Evolutionary conservation across 441 rosid species (phyloP), one percentile per base, ranked within the genome.

Genomic region (Erodium texanum): DNA sequence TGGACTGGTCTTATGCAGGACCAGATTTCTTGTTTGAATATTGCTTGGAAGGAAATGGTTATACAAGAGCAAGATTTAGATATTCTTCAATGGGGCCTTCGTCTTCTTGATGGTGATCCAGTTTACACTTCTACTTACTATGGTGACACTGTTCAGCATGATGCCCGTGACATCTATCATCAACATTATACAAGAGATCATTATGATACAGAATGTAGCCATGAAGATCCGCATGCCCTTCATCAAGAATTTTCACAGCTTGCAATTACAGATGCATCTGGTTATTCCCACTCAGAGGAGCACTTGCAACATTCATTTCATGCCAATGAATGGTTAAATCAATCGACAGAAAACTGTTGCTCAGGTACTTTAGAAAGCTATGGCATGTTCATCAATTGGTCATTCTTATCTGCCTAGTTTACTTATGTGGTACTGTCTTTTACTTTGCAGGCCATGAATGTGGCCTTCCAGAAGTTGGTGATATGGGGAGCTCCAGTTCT

Each of bases 191-290:
- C 54, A 20, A 76, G 85, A 77, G 79, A 68, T 75, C 67, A 70
- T 70, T 71, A 76, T 48, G 88, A 66, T 24, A 62, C 75, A 71
- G 83, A 79, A 68, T 79, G 75, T 62, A 77, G 75, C 50, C 52
- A 80, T 72, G 84, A 83, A 67, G 88, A 83, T 74, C 88, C 89
- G 0, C 80, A 81, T 67, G 72, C 85, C 56, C 85, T 88, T 68
- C 88, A 88, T 72, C 88, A 84, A 66, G 91, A 86, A 66, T 82
- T 84, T 76, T 86, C 87, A 23, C 85, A 84, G 75, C 80, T 88
- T 24, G 79, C 82, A 45, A 63, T 88, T 38, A 76, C 80, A 29
- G 93, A 86, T 70, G 68, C 68, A 29, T 71, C 84, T 19, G 71
- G 75, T 9, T 79, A 70, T 77, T 75, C 82, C 0, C 75, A 77